Evolutionary conservation across 2,329 filamentous ascomycete species (phyloP).

Genomic region (Trichoderma simmonsii): DNA sequence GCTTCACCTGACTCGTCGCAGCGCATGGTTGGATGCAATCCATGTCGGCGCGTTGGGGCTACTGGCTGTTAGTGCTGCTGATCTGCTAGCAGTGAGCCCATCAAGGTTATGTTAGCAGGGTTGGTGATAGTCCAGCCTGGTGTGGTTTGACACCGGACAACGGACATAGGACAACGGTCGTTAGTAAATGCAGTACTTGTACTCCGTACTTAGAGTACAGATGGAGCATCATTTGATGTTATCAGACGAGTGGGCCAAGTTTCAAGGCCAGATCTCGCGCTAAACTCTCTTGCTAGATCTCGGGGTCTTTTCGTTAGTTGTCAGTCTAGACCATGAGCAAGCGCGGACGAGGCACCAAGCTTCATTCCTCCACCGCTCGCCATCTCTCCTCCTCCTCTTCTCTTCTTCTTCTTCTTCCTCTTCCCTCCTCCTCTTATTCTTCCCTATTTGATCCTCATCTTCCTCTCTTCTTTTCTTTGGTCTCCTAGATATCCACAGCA

Average conservation of each 20-base stretch:
- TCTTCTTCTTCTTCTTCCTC: neutral
- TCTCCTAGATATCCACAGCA: no score
- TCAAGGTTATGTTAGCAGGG: neutral
- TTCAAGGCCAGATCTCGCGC: neutral
- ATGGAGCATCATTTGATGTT: neutral
- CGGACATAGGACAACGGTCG: neutral
- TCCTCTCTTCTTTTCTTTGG: neutral
- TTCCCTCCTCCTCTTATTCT: neutral
- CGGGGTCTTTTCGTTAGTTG: neutral
- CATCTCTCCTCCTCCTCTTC: neutral
- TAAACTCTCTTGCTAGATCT: neutral
- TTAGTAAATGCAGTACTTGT: no score
- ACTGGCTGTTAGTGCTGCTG: neutral
- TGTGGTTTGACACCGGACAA: neutral
- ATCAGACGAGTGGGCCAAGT: neutral
- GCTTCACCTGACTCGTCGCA: conserved; percentile 11
- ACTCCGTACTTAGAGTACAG: neutral
- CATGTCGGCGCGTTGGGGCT: neutral
- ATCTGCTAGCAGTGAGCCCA: neutral
- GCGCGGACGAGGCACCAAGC: neutral
- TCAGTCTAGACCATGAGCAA: neutral
- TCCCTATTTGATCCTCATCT: neutral
- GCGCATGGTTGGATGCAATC: neutral
- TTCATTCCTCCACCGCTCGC: neutral
- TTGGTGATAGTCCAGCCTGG: neutral